phyloP scores from a whole-genome alignment of 2,329 filamentous ascomycete species.

The Aspergillus neotritici region DNA sequence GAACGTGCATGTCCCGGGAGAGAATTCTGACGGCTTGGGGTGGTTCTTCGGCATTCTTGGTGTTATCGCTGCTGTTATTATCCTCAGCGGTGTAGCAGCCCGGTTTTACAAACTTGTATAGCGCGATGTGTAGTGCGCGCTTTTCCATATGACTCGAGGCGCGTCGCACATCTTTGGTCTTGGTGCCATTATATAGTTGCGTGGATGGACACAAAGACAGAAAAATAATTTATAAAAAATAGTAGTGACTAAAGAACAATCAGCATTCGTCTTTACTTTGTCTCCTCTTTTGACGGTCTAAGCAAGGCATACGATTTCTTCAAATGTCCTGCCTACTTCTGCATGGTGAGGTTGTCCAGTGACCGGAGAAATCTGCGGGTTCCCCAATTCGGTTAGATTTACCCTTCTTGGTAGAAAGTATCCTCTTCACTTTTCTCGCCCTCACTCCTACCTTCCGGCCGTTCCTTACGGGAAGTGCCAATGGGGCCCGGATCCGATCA shows the following conservation, averaged over 20 bases:
- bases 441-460: too few species aligned
- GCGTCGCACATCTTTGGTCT: neutral
- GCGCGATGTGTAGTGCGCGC: conserved; percentile 2
- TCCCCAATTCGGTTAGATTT: too few species aligned
- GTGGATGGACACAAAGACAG: too few species aligned
- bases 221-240: too few species aligned
- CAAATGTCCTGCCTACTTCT: neutral
- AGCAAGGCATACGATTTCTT: neutral
- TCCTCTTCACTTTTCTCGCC: too few species aligned
- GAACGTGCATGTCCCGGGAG: conserved; percentile 46
- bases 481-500: conserved; percentile 2
- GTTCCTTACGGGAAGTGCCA: neutral
- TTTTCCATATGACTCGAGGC: neutral
- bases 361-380: too few species aligned
- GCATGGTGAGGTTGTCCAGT: too few species aligned
- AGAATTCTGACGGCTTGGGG: conserved; percentile 26
- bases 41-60: conserved; percentile 50
- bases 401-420: too few species aligned
- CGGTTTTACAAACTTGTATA: conserved; percentile 40
- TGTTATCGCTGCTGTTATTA: conserved; percentile 39
- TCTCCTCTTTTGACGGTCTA: neutral
- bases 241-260: neutral
- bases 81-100: conserved; percentile 34
- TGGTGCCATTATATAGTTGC: too few species aligned
- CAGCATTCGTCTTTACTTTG: neutral